phyloP scores from a whole-genome alignment of 2,329 filamentous ascomycete species.

The Penicillium rolfsii region DNA sequence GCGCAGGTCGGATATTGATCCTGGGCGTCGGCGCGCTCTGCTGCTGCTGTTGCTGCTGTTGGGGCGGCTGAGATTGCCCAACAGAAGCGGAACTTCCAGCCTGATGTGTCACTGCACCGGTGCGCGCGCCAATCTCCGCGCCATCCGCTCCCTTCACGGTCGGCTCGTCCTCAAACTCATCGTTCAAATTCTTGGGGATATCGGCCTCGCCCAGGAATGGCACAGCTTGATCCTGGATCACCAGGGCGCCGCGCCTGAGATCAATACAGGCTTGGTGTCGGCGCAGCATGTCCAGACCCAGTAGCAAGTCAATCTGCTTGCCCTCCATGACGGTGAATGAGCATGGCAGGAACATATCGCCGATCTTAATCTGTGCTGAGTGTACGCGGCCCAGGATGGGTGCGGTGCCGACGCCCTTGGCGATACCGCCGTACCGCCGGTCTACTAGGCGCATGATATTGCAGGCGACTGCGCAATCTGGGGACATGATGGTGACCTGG shows the following conservation, averaged over 20 bases:
- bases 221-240: slow-evolving; percentile 87
- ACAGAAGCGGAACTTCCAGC: slow-evolving; percentile 26
- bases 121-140: slow-evolving; percentile 81
- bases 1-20: slow-evolving; percentile 35
- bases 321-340: slow-evolving; percentile 99
- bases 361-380: slow-evolving; percentile 92
- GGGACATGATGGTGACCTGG: slow-evolving; percentile 98
- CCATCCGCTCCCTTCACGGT: slow-evolving; percentile 83
- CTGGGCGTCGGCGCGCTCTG: slow-evolving; percentile 20
- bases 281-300: slow-evolving; percentile 96
- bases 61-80: slow-evolving; percentile 3
- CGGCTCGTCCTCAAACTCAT: slow-evolving; percentile 77
- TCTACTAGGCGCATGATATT: slow-evolving; percentile 97
- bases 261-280: slow-evolving; percentile 93
- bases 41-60: slow-evolving; percentile 17
- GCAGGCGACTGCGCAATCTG: slow-evolving; percentile 84
- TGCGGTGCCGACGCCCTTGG: slow-evolving; percentile 90
- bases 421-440: slow-evolving; percentile 86
- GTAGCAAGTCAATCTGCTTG: slow-evolving; percentile 88
- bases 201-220: slow-evolving; percentile 90
- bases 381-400: slow-evolving; percentile 94
- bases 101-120: slow-evolving; percentile 64
- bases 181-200: slow-evolving; percentile 78
- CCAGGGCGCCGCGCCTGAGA: slow-evolving; percentile 77
- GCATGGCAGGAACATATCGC: slow-evolving; percentile 81